These are phyloP conservation scores for Lipomyces lipofer DNA, from an alignment of 805 yeast species.

Conservation along the genomic window DNA sequence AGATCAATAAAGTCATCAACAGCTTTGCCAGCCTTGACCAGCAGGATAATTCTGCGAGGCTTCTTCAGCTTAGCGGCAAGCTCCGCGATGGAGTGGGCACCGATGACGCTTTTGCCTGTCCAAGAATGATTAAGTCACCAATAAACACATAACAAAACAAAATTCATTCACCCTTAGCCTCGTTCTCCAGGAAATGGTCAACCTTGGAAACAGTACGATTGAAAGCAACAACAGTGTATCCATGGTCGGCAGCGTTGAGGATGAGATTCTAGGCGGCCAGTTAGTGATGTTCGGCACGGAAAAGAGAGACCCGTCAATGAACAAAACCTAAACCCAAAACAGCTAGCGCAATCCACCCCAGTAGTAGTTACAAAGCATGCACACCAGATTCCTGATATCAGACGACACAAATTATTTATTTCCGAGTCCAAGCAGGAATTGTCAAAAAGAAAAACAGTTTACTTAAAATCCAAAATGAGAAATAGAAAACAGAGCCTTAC, in stretches of 20 bases:
- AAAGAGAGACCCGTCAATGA: constrained; percentile 8
- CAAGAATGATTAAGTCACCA: neutral
- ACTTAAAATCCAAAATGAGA: neutral
- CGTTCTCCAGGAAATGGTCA: constrained; percentile 87
- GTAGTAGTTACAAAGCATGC: neutral
- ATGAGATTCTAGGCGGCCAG: constrained; percentile 66
- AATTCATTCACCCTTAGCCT: constrained; percentile 74
- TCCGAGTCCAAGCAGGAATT: neutral
- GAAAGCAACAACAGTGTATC: constrained; percentile 91
- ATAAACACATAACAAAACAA: neutral
- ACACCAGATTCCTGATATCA: neutral
- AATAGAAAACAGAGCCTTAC: constrained; percentile 16
- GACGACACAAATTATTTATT: neutral
- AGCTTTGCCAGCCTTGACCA: constrained; percentile 96
- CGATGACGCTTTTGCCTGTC: constrained; percentile 74
- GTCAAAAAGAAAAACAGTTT: neutral
- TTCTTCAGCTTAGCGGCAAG: constrained; percentile 84
- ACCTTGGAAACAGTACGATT: constrained; percentile 97
- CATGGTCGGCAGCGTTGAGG: constrained; percentile 97
- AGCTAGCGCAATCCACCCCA: constrained; percentile 8
- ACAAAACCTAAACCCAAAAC: constrained; percentile 2
- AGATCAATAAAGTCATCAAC: constrained; percentile 90
- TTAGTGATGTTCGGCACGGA: constrained; percentile 1
- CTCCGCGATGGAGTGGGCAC: constrained; percentile 91
- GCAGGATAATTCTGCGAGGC: constrained; percentile 92